Percentiles rank a stretch among this genome's conserved stretches.
Evolutionary conservation across 2,329 filamentous ascomycete genomes (phyloP).

Genomic region (Emergomyces africanus): DNA sequence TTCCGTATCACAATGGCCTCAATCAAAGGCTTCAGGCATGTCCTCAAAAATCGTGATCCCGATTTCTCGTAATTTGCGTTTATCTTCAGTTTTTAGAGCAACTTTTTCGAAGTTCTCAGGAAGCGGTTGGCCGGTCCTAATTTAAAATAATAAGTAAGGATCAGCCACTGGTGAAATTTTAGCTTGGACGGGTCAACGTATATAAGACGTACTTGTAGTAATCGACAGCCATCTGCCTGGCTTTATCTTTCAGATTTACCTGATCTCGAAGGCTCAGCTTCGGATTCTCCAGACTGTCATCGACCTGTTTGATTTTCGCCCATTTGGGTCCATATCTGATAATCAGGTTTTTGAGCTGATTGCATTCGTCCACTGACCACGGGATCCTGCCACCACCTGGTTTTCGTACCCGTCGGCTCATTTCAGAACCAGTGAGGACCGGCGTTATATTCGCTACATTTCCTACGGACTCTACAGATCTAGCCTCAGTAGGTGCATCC

Average conservation of each 20-base stretch:
- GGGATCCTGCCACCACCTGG: not conserved
- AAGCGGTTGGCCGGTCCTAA: slow-evolving; percentile 21
- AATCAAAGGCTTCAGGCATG: not conserved
- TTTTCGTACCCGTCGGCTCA: not conserved
- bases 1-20: not conserved
- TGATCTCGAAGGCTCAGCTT: slow-evolving; percentile 32
- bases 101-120: slow-evolving; percentile 35
- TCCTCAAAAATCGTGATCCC: slow-evolving; percentile 2
- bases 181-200: not conserved
- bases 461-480: not conserved
- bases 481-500: not conserved
- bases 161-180: not conserved
- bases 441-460: not conserved
- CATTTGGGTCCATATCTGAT: slow-evolving; percentile 34
- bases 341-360: slow-evolving; percentile 39
- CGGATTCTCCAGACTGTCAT: slow-evolving; percentile 18
- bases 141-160: not conserved
- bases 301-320: slow-evolving; percentile 30
- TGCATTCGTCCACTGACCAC: slow-evolving; percentile 30
- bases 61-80: slow-evolving; percentile 2
- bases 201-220: slow-evolving; percentile 29
- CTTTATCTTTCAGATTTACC: slow-evolving; percentile 43
- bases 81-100: slow-evolving; percentile 19
- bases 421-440: not conserved
- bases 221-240: slow-evolving; percentile 40